A percentile compares a stretch with the other conserved stretches of the same genome.
These are phyloP conservation scores for Phytopythium kandeliae DNA, from an alignment of 352 stramenopile species.

Conservation along the genomic window DNA sequence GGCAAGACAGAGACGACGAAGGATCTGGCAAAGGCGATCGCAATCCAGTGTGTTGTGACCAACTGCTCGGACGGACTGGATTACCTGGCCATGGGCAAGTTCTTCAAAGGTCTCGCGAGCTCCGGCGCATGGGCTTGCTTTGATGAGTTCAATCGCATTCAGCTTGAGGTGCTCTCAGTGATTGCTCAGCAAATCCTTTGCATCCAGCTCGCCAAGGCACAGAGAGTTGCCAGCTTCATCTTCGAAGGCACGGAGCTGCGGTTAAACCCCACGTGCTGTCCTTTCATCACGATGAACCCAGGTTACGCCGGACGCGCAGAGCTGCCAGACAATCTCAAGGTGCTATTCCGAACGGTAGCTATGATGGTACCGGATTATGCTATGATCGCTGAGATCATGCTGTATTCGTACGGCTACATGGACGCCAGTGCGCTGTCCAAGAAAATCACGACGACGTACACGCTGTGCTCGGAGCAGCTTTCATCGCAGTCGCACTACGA, in stretches of 20 bases:
- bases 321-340: constrained; percentile 91
- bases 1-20: constrained; percentile 93
- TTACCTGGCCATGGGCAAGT: constrained; percentile 92
- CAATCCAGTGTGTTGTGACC: constrained; percentile 92
- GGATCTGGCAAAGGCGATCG: constrained; percentile 89
- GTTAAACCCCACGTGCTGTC: constrained; percentile 87
- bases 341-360: constrained; percentile 88
- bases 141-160: constrained; percentile 93
- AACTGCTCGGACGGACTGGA: constrained; percentile 90
- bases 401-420: constrained; percentile 93
- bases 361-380: constrained; percentile 95
- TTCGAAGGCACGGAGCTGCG: constrained; percentile 90
- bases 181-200: constrained; percentile 92
- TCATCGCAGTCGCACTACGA: constrained; percentile 95
- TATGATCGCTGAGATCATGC: constrained; percentile 93
- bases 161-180: constrained; percentile 90
- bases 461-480: constrained; percentile 92
- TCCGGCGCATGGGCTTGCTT: constrained; percentile 91
- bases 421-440: constrained; percentile 86
- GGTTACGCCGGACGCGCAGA: constrained; percentile 86
- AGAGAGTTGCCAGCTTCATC: constrained; percentile 74
- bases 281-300: constrained; percentile 93
- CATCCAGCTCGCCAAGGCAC: constrained; percentile 85
- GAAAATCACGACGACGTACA: constrained; percentile 94
- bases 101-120: constrained; percentile 91